Conservation (phyloP, 163 green algal genomes). For the Volvox carteri region DNA sequence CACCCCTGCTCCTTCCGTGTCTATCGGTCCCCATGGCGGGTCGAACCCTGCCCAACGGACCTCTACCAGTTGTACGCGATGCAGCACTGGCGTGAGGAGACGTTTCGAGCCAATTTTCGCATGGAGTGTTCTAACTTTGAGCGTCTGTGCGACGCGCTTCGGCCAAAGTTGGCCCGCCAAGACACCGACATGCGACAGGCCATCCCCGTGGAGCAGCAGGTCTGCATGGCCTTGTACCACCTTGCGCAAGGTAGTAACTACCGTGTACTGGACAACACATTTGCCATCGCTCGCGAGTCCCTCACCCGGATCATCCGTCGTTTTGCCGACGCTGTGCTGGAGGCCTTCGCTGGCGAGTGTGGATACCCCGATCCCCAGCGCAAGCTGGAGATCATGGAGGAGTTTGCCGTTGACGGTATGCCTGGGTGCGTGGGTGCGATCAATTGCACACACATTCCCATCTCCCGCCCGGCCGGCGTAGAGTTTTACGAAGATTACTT, state of each 20-base stretch:
- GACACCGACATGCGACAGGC: not conserved
- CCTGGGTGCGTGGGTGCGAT: not conserved
- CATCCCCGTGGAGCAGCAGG: not conserved
- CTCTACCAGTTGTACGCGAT: not conserved
- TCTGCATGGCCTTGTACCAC: not conserved
- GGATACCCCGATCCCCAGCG: not conserved
- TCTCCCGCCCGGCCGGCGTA: not conserved
- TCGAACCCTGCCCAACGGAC: not conserved
- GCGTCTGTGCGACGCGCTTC: not conserved
- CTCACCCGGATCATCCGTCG: not conserved
- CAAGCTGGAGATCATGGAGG: not conserved
- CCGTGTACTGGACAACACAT: not conserved
- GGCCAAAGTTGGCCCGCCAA: not conserved
- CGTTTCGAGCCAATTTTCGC: not conserved
- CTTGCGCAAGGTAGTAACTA: not conserved
- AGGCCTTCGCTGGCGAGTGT: not conserved
- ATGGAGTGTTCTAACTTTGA: not conserved
- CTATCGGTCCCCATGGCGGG: not conserved
- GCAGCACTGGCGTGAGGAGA: not conserved
- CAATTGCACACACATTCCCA: not conserved
- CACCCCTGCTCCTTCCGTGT: not conserved
- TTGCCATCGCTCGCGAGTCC: not conserved
- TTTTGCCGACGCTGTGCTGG: not conserved
- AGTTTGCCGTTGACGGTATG: not conserved
- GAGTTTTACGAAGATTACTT: not conserved